A percentile compares a stretch with the other conserved stretches of the same genome.
Conservation (phyloP, 2,329 filamentous ascomycete species). For the Ploettnerulaceae sp. region DNA sequence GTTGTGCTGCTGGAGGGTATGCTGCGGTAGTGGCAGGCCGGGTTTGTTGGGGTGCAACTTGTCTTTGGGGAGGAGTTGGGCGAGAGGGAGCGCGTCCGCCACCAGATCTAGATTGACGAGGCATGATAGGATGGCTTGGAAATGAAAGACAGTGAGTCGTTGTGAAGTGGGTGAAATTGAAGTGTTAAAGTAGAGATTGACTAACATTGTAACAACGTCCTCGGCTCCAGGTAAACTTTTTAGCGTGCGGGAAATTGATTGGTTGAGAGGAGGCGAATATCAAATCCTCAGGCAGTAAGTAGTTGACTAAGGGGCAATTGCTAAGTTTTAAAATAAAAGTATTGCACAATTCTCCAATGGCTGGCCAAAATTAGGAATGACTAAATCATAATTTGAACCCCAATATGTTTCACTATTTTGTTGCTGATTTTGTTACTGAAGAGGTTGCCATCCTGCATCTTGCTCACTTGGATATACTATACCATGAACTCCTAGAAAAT, state of each 20-base stretch:
- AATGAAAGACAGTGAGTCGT: slow-evolving; percentile 2
- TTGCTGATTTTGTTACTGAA: too few relatives aligned
- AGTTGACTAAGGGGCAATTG: background rate
- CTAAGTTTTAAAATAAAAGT: background rate
- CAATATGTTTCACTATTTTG: too few relatives aligned
- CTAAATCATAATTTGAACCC: too few relatives aligned
- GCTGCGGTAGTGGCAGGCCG: slow-evolving; percentile 64
- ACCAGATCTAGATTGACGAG: slow-evolving; percentile 70
- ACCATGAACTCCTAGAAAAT: slow-evolving; percentile 3
- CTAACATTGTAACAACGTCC: slow-evolving; percentile 10
- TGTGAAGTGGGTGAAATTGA: slow-evolving; percentile 6
- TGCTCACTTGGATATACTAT: background rate
- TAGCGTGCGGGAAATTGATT: slow-evolving; percentile 16
- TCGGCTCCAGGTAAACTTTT: slow-evolving; percentile 13
- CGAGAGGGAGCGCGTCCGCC: slow-evolving; percentile 56
- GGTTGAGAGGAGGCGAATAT: slow-evolving; percentile 16
- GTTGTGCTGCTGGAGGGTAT: slow-evolving; percentile 45
- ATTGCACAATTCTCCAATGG: too few relatives aligned
- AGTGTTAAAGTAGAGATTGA: slow-evolving; percentile 2
- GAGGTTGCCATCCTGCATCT: too few relatives aligned
- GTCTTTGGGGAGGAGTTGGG: slow-evolving; percentile 57
- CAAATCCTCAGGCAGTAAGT: background rate
- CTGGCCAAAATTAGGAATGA: too few relatives aligned
- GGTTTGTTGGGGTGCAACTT: slow-evolving; percentile 55
- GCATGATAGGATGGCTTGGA: slow-evolving; percentile 40